Evolutionary conservation across 768 basidiomycete species (phyloP), one percentile per base, ranked within the genome.

Genomic region (Vararia minispora): DNA sequence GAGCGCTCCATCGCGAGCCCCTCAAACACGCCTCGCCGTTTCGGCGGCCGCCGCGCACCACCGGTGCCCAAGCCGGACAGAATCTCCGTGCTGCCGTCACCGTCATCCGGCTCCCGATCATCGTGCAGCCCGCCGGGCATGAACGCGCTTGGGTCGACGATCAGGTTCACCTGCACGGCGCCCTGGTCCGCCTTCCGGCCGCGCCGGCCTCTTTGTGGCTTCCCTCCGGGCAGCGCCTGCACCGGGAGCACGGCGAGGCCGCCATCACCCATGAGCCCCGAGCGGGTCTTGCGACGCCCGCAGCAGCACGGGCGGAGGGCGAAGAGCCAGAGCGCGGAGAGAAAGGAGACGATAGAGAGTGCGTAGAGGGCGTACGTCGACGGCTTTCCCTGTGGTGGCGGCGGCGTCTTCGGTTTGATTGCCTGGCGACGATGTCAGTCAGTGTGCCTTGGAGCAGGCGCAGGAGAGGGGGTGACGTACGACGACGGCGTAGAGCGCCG

Each of bases 101-200:
- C 63, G 6, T 68, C 66, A 10, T 58, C 62, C 18, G 51, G 52
- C 3, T n/a, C n/a, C n/a, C n/a, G n/a, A n/a, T n/a, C n/a, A n/a
- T n/a, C n/a, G n/a, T n/a, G 58, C n/a, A n/a, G n/a, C n/a, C n/a
- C n/a, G 10, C 13, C 52, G 53, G 38, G 51, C 37, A 22, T 61
- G 43, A 83, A 77, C 41, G 71, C 69, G 6, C 61, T 61, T 6
- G 80, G 79, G 48, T 81, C 78, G 22, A 82, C 76, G 43, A 82
- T 81, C 31, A 82, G 61, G 54, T 83, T 83, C 35, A 82, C 76
- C 43, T 83, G 80, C 2, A 83, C 72, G 48, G 71, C 70, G 5
- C 67, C 65, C 24, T 48, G 57, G 9, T 51, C 60, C 5, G 44
- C 41, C 29, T 62, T 64, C 26, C 60, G 59, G 23, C 57, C 61